Evolutionary conservation across 257 asterid genomes (phyloP).

Genomic region (Przewalskia tangutica): DNA sequence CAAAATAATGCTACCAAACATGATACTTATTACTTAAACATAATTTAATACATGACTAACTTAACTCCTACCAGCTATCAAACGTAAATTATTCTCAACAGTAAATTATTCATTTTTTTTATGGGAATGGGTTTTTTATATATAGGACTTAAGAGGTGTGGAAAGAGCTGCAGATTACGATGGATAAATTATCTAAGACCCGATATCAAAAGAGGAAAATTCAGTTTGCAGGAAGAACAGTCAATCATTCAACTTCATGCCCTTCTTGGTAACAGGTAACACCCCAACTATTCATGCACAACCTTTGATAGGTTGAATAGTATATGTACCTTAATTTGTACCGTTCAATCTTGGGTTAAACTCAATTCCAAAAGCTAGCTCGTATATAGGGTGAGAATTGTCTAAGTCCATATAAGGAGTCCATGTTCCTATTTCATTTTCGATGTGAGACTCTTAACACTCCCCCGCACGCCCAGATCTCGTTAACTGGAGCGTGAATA

Average conservation of each 20-base stretch:
- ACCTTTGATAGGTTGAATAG: background rate
- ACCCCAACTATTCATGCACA: background rate
- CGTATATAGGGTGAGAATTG: too few relatives aligned
- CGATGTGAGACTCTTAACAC: too few relatives aligned
- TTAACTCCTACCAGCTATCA: too few relatives aligned
- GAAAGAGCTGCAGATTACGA: background rate
- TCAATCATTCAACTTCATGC: slow-evolving; percentile 4
- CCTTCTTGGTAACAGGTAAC: slow-evolving; percentile 3
- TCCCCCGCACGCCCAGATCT: too few relatives aligned
- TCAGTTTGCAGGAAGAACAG: slow-evolving; percentile 3
- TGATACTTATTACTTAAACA: too few relatives aligned
- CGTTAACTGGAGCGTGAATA: too few relatives aligned
- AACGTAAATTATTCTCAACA: too few relatives aligned
- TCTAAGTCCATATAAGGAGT: too few relatives aligned
- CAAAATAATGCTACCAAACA: too few relatives aligned
- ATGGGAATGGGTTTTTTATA: background rate
- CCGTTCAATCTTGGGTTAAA: background rate
- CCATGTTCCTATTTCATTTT: too few relatives aligned
- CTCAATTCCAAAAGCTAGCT: too few relatives aligned
- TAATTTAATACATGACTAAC: too few relatives aligned
- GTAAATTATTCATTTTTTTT: background rate
- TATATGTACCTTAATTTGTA: background rate
- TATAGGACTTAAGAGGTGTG: slow-evolving; percentile 1
- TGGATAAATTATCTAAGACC: slow-evolving; percentile 6
- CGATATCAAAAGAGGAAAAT: slow-evolving; percentile 2